Evolutionary conservation across 345 rosid genomes (phyloP), one percentile per base, ranked within the genome.

Genomic region (Ailanthus altissimus): DNA sequence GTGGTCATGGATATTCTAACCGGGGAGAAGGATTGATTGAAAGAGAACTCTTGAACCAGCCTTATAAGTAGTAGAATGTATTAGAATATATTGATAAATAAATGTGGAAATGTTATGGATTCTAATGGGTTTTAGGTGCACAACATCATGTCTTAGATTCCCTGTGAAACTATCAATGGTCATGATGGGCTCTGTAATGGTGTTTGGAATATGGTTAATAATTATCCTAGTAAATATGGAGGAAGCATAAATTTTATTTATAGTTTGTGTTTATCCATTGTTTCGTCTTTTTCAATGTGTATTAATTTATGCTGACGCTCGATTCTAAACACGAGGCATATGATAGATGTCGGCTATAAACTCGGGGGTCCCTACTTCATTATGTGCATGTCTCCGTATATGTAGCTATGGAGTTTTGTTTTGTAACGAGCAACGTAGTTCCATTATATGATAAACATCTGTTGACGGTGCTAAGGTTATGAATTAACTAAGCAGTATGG

Each of bases 1-100:
- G 97, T 90, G 58, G 97, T 97, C 5, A 88, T 94, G 97, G 98
- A 97, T 85, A 95, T 94, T 42, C 90, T 96, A 45, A 77, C 91
- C 5, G 97, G 90, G 15, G 90, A 91, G 84, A 89, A 83, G 77
- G 87, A 83, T 54, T 91, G 81, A 76, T 64, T 68, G 58, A 69
- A 67, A 18, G 0, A 12, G 38, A 32, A 32, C 38, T 32, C 38
- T 32, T 32, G 38, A 32, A 32, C 38, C 38, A 32, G 38, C 3
- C 38, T 32, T 32, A 1, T 32, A 32, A 32, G 38, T 32, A 32
- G 38, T 32, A 32, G 38, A 1, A 3, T 32, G 38, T 32, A 2
- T 23, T 46, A 28, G 49, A 53, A 51, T 61, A 40, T 42, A 25
- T 58, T 16, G 25, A 67, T 75, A 9, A 81, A 81, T 70, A 75